These are phyloP conservation scores for Rhizopogon sp. DNA, from an alignment of 768 basidiomycete genomes.

Conservation along the genomic window DNA sequence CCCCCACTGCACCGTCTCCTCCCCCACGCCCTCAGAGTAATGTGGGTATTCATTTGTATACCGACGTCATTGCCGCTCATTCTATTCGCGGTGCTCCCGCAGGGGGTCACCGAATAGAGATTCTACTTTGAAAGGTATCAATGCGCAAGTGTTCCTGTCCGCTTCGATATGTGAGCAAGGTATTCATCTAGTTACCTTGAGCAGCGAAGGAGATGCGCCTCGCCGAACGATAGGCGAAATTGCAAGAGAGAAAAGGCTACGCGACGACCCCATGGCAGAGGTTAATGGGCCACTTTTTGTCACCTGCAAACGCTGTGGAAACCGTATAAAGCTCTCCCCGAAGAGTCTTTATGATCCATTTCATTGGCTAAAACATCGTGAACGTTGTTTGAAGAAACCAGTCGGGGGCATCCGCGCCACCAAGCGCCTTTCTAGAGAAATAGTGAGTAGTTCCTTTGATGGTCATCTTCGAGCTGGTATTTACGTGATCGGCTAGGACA, in stretches of 20 bases:
- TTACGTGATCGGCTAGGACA: conserved; percentile 9
- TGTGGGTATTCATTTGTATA: background rate
- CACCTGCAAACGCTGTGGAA: conserved; percentile 50
- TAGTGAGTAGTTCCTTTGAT: conserved; percentile 10
- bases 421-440: conserved; percentile 17
- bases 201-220: conserved; percentile 21
- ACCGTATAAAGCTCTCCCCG: conserved; percentile 57
- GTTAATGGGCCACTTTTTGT: conserved; percentile 48
- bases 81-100: conserved; percentile 15
- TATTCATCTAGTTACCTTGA: conserved; percentile 7
- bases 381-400: conserved; percentile 50
- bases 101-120: conserved; percentile 22
- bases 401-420: conserved; percentile 14
- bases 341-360: conserved; percentile 64
- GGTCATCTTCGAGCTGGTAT: background rate
- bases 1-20: background rate
- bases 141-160: conserved; percentile 14
- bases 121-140: conserved; percentile 14
- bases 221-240: conserved; percentile 38
- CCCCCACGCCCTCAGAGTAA: background rate
- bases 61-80: conserved; percentile 3
- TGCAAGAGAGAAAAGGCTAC: conserved; percentile 45
- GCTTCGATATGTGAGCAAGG: background rate
- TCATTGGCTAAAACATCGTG: conserved; percentile 64
- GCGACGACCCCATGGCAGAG: conserved; percentile 48